phyloP scores from a whole-genome alignment of 2,329 filamentous ascomycete genomes.

The Colletotrichum sp. region DNA sequence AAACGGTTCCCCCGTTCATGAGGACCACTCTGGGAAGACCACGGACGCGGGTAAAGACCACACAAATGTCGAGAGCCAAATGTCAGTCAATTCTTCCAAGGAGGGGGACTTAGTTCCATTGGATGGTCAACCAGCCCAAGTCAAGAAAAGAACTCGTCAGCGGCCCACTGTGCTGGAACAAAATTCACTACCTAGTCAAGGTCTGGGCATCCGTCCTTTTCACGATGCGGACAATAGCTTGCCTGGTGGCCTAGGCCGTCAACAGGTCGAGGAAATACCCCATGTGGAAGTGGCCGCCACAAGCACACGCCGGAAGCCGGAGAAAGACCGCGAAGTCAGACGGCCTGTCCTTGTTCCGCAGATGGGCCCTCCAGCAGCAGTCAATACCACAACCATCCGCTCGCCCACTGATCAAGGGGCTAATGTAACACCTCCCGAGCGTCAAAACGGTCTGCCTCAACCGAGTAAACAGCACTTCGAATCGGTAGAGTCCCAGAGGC shows the following conservation, averaged over 20 bases:
- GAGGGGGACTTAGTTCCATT: not conserved
- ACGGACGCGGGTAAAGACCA: not conserved
- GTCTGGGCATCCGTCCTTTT: not conserved
- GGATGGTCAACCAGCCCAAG: not conserved
- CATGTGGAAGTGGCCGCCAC: not conserved
- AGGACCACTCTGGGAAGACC: not conserved
- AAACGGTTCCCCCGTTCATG: not conserved
- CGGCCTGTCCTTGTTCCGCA: not conserved
- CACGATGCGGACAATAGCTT: not conserved
- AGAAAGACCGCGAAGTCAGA: not conserved
- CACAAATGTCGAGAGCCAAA: not conserved
- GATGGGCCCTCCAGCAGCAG: not conserved
- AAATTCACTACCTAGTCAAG: not conserved
- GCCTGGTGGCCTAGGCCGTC: not conserved
- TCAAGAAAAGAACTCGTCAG: not conserved
- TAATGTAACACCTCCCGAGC: not conserved
- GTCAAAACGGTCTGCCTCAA: not conserved
- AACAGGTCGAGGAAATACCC: not conserved
- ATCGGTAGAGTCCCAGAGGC: not conserved
- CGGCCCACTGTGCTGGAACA: not conserved
- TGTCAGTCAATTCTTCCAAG: not conserved
- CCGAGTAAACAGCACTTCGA: not conserved
- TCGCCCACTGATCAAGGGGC: not conserved
- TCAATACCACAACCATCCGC: not conserved
- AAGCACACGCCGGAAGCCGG: not conserved